A percentile compares a stretch with the other conserved stretches of the same genome.
phyloP scores from a whole-genome alignment of 1,284 basidiomycete species.

The Filobasidium uniguttulatum region DNA sequence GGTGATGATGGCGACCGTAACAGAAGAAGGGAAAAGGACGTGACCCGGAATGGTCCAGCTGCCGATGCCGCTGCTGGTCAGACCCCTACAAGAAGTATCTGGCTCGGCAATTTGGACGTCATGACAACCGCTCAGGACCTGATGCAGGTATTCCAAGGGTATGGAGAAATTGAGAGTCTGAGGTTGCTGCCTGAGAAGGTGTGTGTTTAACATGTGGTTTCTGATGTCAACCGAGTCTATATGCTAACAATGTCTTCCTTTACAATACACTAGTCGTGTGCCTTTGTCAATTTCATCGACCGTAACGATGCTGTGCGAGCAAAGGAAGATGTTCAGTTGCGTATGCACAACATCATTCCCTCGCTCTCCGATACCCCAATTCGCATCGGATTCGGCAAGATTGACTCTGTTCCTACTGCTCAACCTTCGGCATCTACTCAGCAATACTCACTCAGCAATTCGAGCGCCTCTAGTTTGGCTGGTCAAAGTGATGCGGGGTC shows the following conservation, averaged over 20 bases:
- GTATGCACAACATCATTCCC: slow-evolving; percentile 75
- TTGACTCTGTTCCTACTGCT: slow-evolving; percentile 71
- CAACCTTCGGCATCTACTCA: slow-evolving; percentile 47
- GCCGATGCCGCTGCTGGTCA: slow-evolving; percentile 37
- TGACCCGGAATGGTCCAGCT: not conserved
- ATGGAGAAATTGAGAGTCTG: slow-evolving; percentile 90
- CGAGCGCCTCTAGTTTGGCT: slow-evolving; percentile 14
- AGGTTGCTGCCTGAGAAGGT: slow-evolving; percentile 92
- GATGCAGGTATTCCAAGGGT: slow-evolving; percentile 84
- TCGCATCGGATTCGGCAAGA: slow-evolving; percentile 93
- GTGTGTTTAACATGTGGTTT: slow-evolving; percentile 20
- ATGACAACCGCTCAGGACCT: slow-evolving; percentile 87
- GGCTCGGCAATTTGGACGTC: slow-evolving; percentile 94
- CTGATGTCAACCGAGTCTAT: not conserved
- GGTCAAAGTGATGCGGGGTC: slow-evolving; percentile 46
- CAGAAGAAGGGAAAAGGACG: not conserved
- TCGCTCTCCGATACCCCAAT: slow-evolving; percentile 86
- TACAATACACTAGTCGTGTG: slow-evolving; percentile 58
- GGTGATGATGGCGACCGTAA: not conserved
- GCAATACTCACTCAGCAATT: slow-evolving; percentile 16
- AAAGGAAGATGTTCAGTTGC: slow-evolving; percentile 89
- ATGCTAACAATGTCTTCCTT: not conserved
- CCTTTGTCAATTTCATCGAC: slow-evolving; percentile 97
- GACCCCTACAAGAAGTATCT: slow-evolving; percentile 84
- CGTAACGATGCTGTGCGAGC: slow-evolving; percentile 85